Conservation (phyloP, 2,329 filamentous ascomycete species). For the Fonsecaea erecta region DNA sequence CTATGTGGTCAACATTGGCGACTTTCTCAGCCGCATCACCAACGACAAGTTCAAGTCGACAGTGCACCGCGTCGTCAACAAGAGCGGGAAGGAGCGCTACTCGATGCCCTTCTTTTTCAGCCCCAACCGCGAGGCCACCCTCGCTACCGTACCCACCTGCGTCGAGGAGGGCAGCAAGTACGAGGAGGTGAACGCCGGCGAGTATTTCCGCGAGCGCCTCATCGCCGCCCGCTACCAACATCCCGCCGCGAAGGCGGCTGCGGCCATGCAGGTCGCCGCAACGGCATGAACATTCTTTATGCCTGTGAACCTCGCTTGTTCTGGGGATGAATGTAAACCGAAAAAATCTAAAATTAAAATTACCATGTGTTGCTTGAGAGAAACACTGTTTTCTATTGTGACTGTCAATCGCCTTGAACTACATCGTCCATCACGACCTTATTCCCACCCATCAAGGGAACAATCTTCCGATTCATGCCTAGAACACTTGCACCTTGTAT, state of each 20-base stretch:
- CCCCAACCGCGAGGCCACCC: constrained; percentile 58
- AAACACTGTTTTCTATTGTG: not conserved
- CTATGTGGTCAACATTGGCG: constrained; percentile 57
- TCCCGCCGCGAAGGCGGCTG: constrained; percentile 6
- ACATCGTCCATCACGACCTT: not conserved
- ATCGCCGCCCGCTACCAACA: constrained; percentile 14
- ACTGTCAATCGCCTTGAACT: not conserved
- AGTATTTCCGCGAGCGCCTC: constrained; percentile 16
- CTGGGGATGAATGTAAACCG: not conserved
- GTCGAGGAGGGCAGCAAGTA: constrained; percentile 54
- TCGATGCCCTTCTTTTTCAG: constrained; percentile 64
- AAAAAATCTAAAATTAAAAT: constrained; percentile 1
- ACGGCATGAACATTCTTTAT: constrained; percentile 1
- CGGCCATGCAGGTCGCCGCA: constrained; percentile 12
- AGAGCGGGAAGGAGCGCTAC: constrained; percentile 43
- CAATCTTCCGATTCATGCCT: too few relatives aligned
- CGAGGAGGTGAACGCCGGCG: constrained; percentile 37
- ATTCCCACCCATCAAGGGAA: too few relatives aligned
- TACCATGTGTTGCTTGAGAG: not conserved
- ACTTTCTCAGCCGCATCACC: constrained; percentile 56
- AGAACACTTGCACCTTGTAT: too few relatives aligned
- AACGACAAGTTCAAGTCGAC: constrained; percentile 58
- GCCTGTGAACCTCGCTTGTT: not conserved
- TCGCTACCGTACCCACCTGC: constrained; percentile 51
- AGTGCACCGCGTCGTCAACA: constrained; percentile 58